phyloP scores from a whole-genome alignment of 257 asterid species.

The Nicotiana attenuata region DNA sequence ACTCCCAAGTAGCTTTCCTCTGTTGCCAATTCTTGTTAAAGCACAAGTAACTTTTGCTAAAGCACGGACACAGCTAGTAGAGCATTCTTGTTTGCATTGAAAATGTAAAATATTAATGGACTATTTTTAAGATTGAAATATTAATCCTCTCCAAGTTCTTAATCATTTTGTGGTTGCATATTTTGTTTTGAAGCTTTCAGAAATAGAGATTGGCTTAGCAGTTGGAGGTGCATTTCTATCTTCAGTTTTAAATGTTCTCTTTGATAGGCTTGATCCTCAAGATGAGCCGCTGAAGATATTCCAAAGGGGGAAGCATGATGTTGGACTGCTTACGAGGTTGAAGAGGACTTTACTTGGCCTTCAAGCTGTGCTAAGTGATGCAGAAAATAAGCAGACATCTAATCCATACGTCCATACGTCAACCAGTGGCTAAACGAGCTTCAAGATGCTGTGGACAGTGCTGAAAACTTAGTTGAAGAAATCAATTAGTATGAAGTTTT shows the following conservation, averaged over 20 bases:
- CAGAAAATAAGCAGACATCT: constrained; percentile 12
- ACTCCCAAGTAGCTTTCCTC: too few relatives aligned
- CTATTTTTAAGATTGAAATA: background rate
- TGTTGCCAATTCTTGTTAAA: too few relatives aligned
- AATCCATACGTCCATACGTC: background rate
- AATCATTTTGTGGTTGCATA: background rate
- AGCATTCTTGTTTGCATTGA: background rate
- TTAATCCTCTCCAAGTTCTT: background rate
- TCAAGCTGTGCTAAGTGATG: background rate
- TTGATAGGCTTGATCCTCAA: constrained; percentile 3
- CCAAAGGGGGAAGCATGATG: background rate
- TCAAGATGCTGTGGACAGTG: too few relatives aligned
- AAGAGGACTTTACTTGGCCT: too few relatives aligned
- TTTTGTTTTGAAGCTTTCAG: background rate
- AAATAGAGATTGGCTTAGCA: background rate
- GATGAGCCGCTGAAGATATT: constrained; percentile 1
- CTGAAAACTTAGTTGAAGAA: too few relatives aligned
- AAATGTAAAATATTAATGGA: background rate
- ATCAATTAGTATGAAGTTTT: too few relatives aligned
- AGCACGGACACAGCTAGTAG: too few relatives aligned
- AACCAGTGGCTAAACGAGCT: constrained; percentile 9
- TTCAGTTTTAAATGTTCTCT: background rate
- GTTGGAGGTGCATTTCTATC: constrained; percentile 6
- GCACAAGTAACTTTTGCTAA: too few relatives aligned
- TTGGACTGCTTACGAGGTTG: too few relatives aligned